Base-by-base conservation (phyloP, 2,329 filamentous ascomycete species). In the Biscogniauxia mediterranea region DNA sequence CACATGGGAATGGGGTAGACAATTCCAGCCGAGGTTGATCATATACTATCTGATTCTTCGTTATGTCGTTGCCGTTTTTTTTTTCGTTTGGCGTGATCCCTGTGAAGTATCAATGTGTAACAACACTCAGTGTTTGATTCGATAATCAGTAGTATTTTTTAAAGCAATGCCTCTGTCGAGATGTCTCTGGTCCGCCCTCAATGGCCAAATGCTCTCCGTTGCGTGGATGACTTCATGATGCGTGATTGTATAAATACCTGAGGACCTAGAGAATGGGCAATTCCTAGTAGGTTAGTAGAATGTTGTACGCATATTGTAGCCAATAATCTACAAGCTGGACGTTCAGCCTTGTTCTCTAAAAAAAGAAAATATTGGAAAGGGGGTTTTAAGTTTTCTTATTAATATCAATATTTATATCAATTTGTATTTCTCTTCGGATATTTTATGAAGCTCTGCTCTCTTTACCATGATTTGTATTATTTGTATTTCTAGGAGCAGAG, bases 21-120 rank as follows among this genome's bases (percentile, higher is more conserved):
- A 77, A 77, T 79, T 79, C 80, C 74, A 79, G 76, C 76, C 78
- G 77, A 83, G 80, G 81, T 83, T 81, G 81, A 83, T 80, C 76
- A 82, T 81, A 82, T 81, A 81, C 83, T 77, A 79, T 80, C 79
- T 80, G 80, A 76, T 76, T 77, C 70, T 74, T 65, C 71, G 70
- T 74, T 74, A 68, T 70, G 61, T 61, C 64, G 61, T 64, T 68
- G 28, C 67, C 63, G 66, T 69, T 69, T 65, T 67, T 32, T 32
- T 9, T 32, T 32, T 28, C 26, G 4, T 28, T 32, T 32, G 67
- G 67, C 66, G 70, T 72, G 67, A 73, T 71, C 66, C 67, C 67
- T 66, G 70, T 69, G 65, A 65, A 65, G 42, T 52, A 56, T 51
- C 50, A 58, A 56, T 42, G 55, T 68, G 62, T 63, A 63, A 55